Evolutionary conservation across 805 yeast genomes (phyloP), one percentile per base, ranked within the genome.

Genomic region (Saturnispora diversa): DNA sequence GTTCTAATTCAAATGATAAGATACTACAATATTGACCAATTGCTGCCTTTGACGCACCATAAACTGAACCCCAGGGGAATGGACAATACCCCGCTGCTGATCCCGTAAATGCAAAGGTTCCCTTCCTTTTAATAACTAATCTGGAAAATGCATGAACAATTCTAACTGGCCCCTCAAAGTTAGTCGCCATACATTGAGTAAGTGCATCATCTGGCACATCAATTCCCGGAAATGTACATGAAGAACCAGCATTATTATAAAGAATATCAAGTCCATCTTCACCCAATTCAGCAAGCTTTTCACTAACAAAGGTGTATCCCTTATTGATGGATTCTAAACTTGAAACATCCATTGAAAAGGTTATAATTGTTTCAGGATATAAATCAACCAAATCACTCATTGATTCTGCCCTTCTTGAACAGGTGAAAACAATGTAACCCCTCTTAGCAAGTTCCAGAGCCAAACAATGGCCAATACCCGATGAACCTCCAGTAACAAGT

Each of bases 61-160:
- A 84, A 23, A 77, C 64, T 11, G 80, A 66, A 1, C 80, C 75
- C 56, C 77, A 82, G 20, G 94, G 94, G 62, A 83, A 76, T 3
- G 84, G 77, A 10, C 70, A 59, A 12, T 74, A 40, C 1, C 85
- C 92, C 12, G 81, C 72, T 2, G 79, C 56, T 3, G 88, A 80
- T 2, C 92, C 92, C 1, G 92, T 82, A 58, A 80, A 81, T 0
- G 79, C 76, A 43, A 84, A 71, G 0, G 75, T 72, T 3, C 90
- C 92, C 49, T 77, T 67, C 1, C 83, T 77, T 27, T 72, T 72
- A 45, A 83, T 79, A 5, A 51, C 45, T 17, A 51, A 34, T 16
- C 47, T 38, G 12, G 47, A 41, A 33, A 84, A 68, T 48, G 75
- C 84, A 24, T 86, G 64, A 1, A 75, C 71, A 51, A 80, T 37